Conservation (phyloP, 2,329 filamentous ascomycete species). For the Alternaria metachromatica region DNA sequence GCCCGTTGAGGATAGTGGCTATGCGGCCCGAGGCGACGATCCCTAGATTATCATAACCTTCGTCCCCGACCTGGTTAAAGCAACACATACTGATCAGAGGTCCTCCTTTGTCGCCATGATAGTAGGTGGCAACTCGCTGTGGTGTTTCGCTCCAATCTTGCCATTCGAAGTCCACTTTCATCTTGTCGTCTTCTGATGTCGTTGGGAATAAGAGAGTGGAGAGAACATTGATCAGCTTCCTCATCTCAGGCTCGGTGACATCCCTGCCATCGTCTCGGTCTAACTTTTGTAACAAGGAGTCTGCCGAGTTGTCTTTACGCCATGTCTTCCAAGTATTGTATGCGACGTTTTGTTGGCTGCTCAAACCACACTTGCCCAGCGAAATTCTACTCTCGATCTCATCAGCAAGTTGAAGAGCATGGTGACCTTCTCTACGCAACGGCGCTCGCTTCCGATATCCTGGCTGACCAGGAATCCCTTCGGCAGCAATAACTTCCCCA, state of each 20-base stretch:
- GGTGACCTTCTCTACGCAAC: neutral
- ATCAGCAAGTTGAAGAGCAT: neutral
- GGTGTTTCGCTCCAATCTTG: neutral
- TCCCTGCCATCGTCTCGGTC: accelerated
- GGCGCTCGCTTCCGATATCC: neutral
- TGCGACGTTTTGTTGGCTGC: too few species aligned
- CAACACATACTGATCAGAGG: too few species aligned
- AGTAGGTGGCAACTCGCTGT: too few species aligned
- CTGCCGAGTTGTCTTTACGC: too few species aligned
- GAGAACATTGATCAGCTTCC: neutral
- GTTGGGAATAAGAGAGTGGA: neutral
- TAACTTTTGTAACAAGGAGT: neutral
- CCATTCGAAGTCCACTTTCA: neutral
- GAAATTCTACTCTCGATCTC: neutral
- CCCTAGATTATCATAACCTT: neutral
- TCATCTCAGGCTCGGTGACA: neutral
- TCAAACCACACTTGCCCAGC: too few species aligned
- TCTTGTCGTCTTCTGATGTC: neutral
- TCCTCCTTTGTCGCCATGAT: too few species aligned
- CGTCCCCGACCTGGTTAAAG: too few species aligned
- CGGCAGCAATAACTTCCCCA: neutral
- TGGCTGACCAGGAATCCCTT: accelerated
- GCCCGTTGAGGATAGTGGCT: neutral
- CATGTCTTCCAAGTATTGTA: too few species aligned
- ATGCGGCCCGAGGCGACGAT: neutral